A percentile compares a stretch with the other conserved stretches of the same genome.
These are phyloP conservation scores for Spirogloea muscicola DNA, from an alignment of 139 green algal genomes.

Conservation along the genomic window DNA sequence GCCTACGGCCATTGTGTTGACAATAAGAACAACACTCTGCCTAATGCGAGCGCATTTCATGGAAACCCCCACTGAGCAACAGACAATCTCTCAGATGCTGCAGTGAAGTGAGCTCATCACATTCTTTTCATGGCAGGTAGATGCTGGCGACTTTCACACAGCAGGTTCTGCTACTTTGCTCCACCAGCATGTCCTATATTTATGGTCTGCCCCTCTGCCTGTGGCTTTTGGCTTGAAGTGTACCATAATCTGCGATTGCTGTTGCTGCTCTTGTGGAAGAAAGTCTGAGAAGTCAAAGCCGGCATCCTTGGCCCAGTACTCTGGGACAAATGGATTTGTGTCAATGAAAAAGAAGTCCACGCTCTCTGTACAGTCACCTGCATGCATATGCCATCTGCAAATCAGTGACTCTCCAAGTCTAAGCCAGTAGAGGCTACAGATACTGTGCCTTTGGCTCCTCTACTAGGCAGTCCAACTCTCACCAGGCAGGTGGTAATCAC, in stretches of 20 bases:
- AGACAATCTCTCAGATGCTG: background rate
- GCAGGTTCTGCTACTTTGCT: no score
- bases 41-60: background rate
- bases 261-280: background rate
- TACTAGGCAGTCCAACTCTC: no score
- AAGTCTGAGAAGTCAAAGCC: conserved; percentile 23
- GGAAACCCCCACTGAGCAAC: background rate
- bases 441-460: no score
- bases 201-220: no score
- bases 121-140: background rate
- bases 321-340: conserved; percentile 41
- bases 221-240: no score
- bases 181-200: no score
- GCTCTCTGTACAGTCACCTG: no score
- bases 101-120: background rate
- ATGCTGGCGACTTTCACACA: background rate
- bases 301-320: conserved; percentile 20
- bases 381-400: no score
- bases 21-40: no score
- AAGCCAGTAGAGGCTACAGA: no score
- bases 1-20: background rate
- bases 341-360: conserved; percentile 49
- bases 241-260: conserved; percentile 2
- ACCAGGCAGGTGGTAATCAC: no score
- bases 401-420: no score